Evolutionary conservation across 148 eudicot genomes (phyloP), one percentile per base, ranked within the genome.

Genomic region (Rhododendron vialii): DNA sequence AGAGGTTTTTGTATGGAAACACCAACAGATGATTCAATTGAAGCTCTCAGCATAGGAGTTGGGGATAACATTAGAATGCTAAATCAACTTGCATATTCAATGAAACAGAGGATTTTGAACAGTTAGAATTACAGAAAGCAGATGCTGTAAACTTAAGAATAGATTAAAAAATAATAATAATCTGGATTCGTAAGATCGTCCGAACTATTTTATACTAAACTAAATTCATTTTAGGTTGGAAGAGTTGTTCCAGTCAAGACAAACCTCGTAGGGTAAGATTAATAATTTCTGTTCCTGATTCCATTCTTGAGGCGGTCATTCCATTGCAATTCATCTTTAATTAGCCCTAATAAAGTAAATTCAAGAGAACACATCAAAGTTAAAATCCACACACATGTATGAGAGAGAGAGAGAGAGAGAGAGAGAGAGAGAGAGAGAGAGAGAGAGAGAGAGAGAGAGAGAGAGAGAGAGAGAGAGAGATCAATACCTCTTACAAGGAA

Each of bases 291-390:
- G 26, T 38, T 38, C 71, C 75, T 41, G 41, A 82, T 45, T 20
- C 65, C 36, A 38, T 5, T 22, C 18, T 61, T 33, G 45, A 82
- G 69, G 67, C 33, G 1, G 26, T 36, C 30, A 13, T 61, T 33
- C 28, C 74, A 59, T 65, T 53, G 41, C 84, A 82, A 82, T 35
- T 82, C 48, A 81, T 50, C 71, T 59, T 82, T n/a, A 57, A 57
- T 59, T 36, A 61, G 51, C 45, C 74, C 47, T 36, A 6, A 13
- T 61, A 6, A 24, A 61, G 22, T 22, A 11, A 82, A 82, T 59
- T 20, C 38, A 59, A 36, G 30, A 35, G 50, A 81, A 35, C 43
- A 36, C 74, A 57, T 38, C 5, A 36, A 7, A 75, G 47, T 75
- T 75, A 75, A 13, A 20, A 77, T 43, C 4, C 26, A 2, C 28